These are phyloP conservation scores for Boletus reticuloceps DNA, from an alignment of 768 basidiomycete genomes.

Conservation along the genomic window DNA sequence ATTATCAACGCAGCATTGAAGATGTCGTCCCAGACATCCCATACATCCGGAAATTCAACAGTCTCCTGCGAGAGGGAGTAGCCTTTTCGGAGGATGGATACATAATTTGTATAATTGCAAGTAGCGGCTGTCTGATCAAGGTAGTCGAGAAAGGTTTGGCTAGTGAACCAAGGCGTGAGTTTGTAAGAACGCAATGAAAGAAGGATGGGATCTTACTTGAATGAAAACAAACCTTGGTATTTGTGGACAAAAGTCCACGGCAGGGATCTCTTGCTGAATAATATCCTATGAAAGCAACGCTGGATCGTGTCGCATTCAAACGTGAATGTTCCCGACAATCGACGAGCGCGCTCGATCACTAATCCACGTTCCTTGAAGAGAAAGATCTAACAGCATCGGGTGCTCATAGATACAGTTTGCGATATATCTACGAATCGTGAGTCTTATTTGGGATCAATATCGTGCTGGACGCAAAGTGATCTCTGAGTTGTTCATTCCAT, in stretches of 20 bases:
- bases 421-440: too few species aligned
- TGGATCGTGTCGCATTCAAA: constrained; percentile 18
- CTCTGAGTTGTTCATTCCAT: background rate
- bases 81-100: constrained; percentile 56
- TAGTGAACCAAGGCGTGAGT: constrained; percentile 19
- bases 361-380: constrained; percentile 70
- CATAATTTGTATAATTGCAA: constrained; percentile 68
- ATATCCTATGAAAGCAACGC: constrained; percentile 61
- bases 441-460: too few species aligned
- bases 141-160: constrained; percentile 58
- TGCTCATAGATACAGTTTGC: too few species aligned
- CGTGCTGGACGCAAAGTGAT: constrained; percentile 46
- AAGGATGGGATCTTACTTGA: constrained; percentile 53
- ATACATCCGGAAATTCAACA: constrained; percentile 44
- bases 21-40: constrained; percentile 68
- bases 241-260: constrained; percentile 73
- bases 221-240: constrained; percentile 64
- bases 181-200: background rate
- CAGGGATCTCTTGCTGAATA: constrained; percentile 67
- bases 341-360: constrained; percentile 55
- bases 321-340: background rate
- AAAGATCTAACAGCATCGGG: constrained; percentile 48
- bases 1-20: constrained; percentile 57
- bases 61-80: constrained; percentile 61
- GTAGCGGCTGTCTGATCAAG: constrained; percentile 49